Base-by-base conservation (phyloP, 2,329 filamentous ascomycete genomes). In the Ambrosiella cleistominuta region DNA sequence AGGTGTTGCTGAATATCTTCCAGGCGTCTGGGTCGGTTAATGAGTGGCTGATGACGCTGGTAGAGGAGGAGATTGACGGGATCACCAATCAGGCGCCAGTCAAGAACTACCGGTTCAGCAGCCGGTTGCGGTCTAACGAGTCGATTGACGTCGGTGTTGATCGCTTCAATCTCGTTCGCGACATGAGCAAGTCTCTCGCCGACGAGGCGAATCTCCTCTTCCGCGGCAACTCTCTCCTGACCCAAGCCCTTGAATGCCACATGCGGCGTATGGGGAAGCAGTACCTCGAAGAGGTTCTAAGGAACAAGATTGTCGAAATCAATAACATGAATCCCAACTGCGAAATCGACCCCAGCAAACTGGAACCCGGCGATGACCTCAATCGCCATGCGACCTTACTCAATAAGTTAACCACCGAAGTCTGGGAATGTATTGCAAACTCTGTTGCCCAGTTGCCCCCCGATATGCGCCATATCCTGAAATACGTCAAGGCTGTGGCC, bases 11-110 rank as follows among this genome's bases (percentile, higher is more conserved):
- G 62, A 94, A 97, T 67, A 95, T 98, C 56, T 98, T 91, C 65
- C 93, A 98, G 66, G 90, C 95, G 2, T 91, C 89, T 1, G 88
- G 88, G 0, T 80, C 81, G 42, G 86, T 87, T 1, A 78, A 79
- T 49, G 88, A 96, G 60, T 98, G 93, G 93, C 77, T 98, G 19
- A 93, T 88, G 75, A 83, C 88, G 1, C 74, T 98, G 45, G 87
- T 96, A 0, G 93, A 98, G 69, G 91, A 97, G 66, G 93, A 98
- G 69, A 97, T 98, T 59, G 93, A 97, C 66, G 91, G 91, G 0
- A 83, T 93, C 15, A 81, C 88, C 58, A 94, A 84, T 66, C 89
- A 95, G 64, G 81, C 82, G 12, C 81, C 85, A 0, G 79, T 85
- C 62, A 88, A 83, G 74, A 75, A 85, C 76, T 67, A 82, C 75